Base-by-base conservation (phyloP, 1,284 basidiomycete species). In the Trichosporon coremiiforme region DNA sequence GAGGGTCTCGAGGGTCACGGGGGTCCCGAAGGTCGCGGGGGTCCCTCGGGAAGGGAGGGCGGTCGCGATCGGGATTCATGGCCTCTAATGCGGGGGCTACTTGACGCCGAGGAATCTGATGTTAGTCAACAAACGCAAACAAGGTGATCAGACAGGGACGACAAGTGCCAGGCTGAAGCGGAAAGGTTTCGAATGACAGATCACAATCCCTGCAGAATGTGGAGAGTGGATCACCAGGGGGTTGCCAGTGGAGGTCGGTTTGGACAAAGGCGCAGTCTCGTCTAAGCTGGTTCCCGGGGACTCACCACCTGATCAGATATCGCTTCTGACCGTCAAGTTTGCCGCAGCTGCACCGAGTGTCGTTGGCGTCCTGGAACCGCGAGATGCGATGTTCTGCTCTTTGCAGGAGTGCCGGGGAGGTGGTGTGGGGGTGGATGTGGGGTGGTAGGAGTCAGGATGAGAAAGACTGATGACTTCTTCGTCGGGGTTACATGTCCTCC, bases 31-130 rank as follows among this genome's bases (percentile, higher is more conserved):
- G 25, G 57, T 62, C 57, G 17, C 57, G 57, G 15, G 57, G 57
- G 57, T 62, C 57, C 57, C 57, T 62, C 17, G 57, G 57, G 57
- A 62, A 62, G 57, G 57, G 57, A 62, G 57, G 57, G 31, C 57
- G 57, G 57, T 60, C 55, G 55, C 55, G 55, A 33, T 62, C 57
- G 15, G 57, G 57, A 35, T 62, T 62, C 57, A 62, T 62, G 50
- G 22, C 50, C 25, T 15, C 29, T 15, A 31, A 33, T 62, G 29
- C 57, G 57, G 31, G 29, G 15, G 29, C 29, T 33, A 22, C 9
- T 65, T 45, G 64, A 65, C 22, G 29, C 38, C 45, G 64, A 65
- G 22, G 15, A 41, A 65, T 41, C 38, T 45, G 38, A 45, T 41
- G 36, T 62, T 31, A 33, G 57, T 62, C 64, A 41, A 65, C 38